Evolutionary conservation across 805 yeast genomes (phyloP), one percentile per base, ranked within the genome.

Genomic region (Metschnikowia corniflorae): DNA sequence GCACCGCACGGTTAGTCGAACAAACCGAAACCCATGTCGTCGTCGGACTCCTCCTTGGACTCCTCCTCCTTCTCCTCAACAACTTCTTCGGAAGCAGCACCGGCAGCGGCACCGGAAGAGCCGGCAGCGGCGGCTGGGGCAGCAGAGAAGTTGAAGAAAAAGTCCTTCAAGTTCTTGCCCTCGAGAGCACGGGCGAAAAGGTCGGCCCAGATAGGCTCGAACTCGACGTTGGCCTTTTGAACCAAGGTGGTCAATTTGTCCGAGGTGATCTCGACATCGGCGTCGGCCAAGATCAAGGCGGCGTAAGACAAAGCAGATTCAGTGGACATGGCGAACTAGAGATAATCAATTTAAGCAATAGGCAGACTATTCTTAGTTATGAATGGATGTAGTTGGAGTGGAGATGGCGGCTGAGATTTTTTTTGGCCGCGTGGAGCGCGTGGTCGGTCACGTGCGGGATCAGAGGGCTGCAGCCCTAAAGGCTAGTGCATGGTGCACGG

Each of bases 11-110:
- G 43, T 78, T 93, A 93, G 81, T 93, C 99, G 84, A 93, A 93
- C 71, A 93, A 84, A 80, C 95, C 95, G 83, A 83, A 80, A 61
- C 95, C 95, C 94, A 85, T 82, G 72, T 82, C 91, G 44, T 54
- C 59, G 51, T 71, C 77, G 58, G 79, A 86, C 52, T 77, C 77
- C 63, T 77, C 83, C 68, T 74, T 79, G 56, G 68, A 70, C 59
- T 71, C 80, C 51, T 66, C 77, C 54, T 71, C 89, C 59, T 75
- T 87, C 58, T 71, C 81, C 53, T 66, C 86, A 55, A 70, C 93
- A 44, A 66, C 93, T 44, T 69, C 95, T 42, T 70, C 93, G 50
- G 73, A 87, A 53, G 75, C 84, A 66, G 70, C 85, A 60, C 76
- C 82, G 58, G 82, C 81, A 58, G 82, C 78, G 54, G 84, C 81